Conservation (phyloP, 176 grass and related monocot species). For the Triticum turgidum region DNA sequence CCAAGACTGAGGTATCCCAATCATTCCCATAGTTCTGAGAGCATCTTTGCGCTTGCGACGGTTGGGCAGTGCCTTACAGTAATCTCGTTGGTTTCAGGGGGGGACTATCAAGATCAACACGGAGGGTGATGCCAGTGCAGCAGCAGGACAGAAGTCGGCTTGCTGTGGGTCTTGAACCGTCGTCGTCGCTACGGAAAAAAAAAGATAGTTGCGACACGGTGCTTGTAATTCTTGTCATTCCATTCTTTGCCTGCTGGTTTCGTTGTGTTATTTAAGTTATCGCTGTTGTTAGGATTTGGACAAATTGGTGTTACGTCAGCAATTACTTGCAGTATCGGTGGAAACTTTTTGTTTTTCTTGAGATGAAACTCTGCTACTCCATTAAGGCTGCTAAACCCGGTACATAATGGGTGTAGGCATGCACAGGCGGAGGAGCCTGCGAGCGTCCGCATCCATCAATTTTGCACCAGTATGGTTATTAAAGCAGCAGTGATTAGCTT, state of each 20-base stretch:
- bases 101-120: constrained; percentile 53
- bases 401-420: no score
- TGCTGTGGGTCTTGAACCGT: constrained; percentile 48
- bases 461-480: no score
- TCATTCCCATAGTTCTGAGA: neutral
- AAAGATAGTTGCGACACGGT: constrained; percentile 23
- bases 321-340: constrained; percentile 35
- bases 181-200: constrained; percentile 13
- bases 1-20: constrained; percentile 46
- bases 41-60: neutral
- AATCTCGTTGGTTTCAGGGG: constrained; percentile 28
- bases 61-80: neutral
- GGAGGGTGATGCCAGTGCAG: constrained; percentile 22
- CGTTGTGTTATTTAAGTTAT: constrained; percentile 34
- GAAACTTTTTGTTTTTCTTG: neutral
- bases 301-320: constrained; percentile 35
- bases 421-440: no score
- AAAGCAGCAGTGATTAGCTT: no score
- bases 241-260: constrained; percentile 38
- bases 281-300: constrained; percentile 41
- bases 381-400: no score
- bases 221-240: constrained; percentile 48
- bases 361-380: neutral
- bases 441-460: no score
- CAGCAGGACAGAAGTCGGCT: constrained; percentile 39